Evolutionary conservation across 2,329 filamentous ascomycete genomes (phyloP).

Genomic region (Fusarium zealandicum): DNA sequence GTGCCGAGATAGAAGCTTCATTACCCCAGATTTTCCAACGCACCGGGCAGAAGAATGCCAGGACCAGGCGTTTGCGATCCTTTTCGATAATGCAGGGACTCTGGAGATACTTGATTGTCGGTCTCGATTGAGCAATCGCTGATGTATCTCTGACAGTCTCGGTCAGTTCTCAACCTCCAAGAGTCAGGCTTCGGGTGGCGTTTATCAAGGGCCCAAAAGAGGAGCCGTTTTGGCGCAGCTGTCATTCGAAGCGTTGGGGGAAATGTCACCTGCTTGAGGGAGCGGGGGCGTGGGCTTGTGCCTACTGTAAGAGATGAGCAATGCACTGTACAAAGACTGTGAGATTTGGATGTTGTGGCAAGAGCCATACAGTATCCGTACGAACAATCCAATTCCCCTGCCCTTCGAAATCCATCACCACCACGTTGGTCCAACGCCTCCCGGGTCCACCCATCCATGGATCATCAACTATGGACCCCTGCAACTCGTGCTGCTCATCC

Average conservation of each 20-base stretch:
- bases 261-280: conserved; percentile 27
- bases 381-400: conserved; percentile 1
- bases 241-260: conserved; percentile 12
- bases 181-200: conserved; percentile 20
- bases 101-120: conserved; percentile 1
- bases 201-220: conserved; percentile 15
- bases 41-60: conserved; percentile 32
- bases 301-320: not conserved
- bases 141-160: not conserved
- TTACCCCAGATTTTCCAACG: conserved; percentile 37
- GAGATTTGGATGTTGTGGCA: fast-evolving
- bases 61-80: conserved; percentile 29
- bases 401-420: conserved; percentile 4
- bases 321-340: conserved; percentile 5
- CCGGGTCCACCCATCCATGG: not conserved
- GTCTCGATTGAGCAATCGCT: conserved; percentile 5
- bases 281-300: conserved; percentile 19
- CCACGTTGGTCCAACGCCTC: not conserved
- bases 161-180: conserved; percentile 15
- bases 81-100: conserved; percentile 28
- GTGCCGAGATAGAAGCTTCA: conserved; percentile 30
- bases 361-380: not conserved
- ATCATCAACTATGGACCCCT: conserved; percentile 15
- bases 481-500: conserved; percentile 21
- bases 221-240: not conserved